phyloP scores from a whole-genome alignment of 345 rosid genomes.

The Streptanthus diversifolius region DNA sequence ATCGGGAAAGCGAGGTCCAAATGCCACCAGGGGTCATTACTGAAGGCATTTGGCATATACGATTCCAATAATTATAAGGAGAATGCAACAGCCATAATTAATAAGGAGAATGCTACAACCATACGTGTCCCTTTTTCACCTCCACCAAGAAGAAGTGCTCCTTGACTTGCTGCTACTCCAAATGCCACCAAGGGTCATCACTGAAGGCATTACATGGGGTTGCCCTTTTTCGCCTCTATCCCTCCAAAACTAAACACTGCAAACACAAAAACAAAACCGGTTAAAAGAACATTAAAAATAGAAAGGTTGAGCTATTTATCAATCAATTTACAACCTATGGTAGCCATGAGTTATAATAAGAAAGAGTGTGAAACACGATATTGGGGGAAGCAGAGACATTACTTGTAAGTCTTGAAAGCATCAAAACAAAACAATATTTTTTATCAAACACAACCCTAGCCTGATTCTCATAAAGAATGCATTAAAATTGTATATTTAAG shows the following conservation, averaged over 20 bases:
- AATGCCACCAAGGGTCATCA: slow-evolving; percentile 89
- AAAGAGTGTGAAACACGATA: neutral
- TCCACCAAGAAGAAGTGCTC: slow-evolving; percentile 87
- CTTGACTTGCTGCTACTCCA: slow-evolving; percentile 96
- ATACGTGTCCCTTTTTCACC: slow-evolving; percentile 98
- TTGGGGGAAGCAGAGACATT: slow-evolving; percentile 35
- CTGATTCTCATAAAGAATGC: no score
- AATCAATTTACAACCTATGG: neutral
- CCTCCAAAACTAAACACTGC: slow-evolving; percentile 40
- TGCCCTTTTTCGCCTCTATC: slow-evolving; percentile 55
- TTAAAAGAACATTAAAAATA: neutral
- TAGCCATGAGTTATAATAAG: neutral
- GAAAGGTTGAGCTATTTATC: neutral
- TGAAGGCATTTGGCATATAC: no score
- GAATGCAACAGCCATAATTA: slow-evolving; percentile 45
- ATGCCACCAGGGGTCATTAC: no score
- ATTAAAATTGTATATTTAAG: no score
- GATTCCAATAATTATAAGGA: neutral
- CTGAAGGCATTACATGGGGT: slow-evolving; percentile 91
- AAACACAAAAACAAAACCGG: neutral
- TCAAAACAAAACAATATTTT: no score
- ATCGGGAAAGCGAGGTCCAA: no score
- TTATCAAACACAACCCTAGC: slow-evolving; percentile 17
- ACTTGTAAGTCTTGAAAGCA: slow-evolving; percentile 55
- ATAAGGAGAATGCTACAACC: no score